A percentile compares a stretch with the other conserved stretches of the same genome.
phyloP scores from a whole-genome alignment of 1,139 yeast species.

The Suzukiozyma palmioleophila region DNA sequence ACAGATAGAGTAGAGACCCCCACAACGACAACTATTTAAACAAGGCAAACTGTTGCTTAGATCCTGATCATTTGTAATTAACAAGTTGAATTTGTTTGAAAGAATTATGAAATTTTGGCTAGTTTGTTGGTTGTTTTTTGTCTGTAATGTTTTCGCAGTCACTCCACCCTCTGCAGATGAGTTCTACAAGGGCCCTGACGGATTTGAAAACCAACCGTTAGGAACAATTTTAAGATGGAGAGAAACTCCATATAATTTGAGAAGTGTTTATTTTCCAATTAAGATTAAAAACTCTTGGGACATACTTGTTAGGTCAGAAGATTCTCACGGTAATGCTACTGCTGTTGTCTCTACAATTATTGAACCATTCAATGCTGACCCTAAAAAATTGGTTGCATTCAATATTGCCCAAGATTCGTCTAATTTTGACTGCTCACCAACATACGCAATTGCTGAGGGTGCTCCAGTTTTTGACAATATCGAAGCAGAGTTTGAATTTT shows the following conservation, averaged over 20 bases:
- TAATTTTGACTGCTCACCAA: constrained; percentile 12
- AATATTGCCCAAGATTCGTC: constrained; percentile 14
- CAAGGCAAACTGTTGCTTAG: too few species aligned
- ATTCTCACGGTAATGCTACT: constrained; percentile 24
- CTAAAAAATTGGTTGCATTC: constrained; percentile 18
- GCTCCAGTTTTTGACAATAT: constrained; percentile 8
- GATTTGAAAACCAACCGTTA: constrained; percentile 17
- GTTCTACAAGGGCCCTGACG: constrained; percentile 24
- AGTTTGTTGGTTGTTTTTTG: too few species aligned
- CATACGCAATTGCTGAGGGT: constrained; percentile 13
- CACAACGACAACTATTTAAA: too few species aligned
- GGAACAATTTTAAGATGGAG: constrained; percentile 26
- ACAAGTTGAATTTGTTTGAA: too few species aligned
- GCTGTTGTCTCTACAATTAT: constrained; percentile 30
- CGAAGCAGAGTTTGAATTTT: constrained; percentile 17
- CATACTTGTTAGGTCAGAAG: constrained; percentile 28
- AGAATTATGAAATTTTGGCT: too few species aligned
- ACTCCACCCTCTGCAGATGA: constrained; percentile 19
- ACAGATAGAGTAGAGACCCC: too few species aligned
- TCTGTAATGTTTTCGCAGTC: background rate
- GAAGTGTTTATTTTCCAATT: constrained; percentile 9
- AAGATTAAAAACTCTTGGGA: constrained; percentile 25
- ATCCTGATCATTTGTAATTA: too few species aligned
- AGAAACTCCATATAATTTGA: constrained; percentile 17
- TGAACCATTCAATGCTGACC: constrained; percentile 25